phyloP scores from a whole-genome alignment of 164 flowering plant genomes.

The Chimonanthus praecox region DNA sequence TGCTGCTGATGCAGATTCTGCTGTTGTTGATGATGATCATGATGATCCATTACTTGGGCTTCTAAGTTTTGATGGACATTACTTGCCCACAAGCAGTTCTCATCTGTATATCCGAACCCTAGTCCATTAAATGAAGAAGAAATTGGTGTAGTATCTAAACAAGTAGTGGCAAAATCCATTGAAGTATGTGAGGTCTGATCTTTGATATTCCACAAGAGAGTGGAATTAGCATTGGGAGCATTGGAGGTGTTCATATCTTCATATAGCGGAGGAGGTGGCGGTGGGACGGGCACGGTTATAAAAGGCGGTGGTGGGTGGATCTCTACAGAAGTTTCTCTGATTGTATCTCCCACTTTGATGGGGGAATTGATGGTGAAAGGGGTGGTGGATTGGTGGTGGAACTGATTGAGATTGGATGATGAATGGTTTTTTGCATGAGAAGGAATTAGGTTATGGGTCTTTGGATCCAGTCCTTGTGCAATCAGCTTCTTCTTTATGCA shows the following conservation, averaged over 20 bases:
- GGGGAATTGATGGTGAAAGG: slow-evolving; percentile 17
- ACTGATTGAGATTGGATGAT: slow-evolving; percentile 14
- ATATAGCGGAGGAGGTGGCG: not conserved
- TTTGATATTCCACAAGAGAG: slow-evolving; percentile 14
- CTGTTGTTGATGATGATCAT: slow-evolving; percentile 6
- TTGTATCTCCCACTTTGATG: slow-evolving; percentile 1
- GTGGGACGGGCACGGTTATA: slow-evolving; percentile 10
- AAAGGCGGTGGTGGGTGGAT: slow-evolving; percentile 8
- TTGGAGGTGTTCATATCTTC: slow-evolving; percentile 10
- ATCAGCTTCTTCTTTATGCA: slow-evolving; percentile 66
- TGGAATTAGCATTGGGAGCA: slow-evolving; percentile 10
- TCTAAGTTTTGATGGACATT: slow-evolving; percentile 11
- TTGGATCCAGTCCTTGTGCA: slow-evolving; percentile 58
- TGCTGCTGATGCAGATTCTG: slow-evolving; percentile 3
- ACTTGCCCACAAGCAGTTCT: slow-evolving; percentile 21
- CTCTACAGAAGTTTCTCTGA: slow-evolving; percentile 1
- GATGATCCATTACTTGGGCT: not conserved
- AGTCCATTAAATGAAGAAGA: slow-evolving; percentile 19
- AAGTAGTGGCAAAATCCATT: slow-evolving; percentile 3
- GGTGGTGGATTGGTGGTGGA: slow-evolving; percentile 14
- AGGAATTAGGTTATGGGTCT: slow-evolving; percentile 45
- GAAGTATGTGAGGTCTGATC: slow-evolving; percentile 8
- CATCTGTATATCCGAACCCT: slow-evolving; percentile 19
- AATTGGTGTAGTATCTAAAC: slow-evolving; percentile 10
- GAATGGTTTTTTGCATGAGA: slow-evolving; percentile 16